These are phyloP conservation scores for Puccinia polysora DNA, from an alignment of 1,284 basidiomycete genomes.

Conservation along the genomic window DNA sequence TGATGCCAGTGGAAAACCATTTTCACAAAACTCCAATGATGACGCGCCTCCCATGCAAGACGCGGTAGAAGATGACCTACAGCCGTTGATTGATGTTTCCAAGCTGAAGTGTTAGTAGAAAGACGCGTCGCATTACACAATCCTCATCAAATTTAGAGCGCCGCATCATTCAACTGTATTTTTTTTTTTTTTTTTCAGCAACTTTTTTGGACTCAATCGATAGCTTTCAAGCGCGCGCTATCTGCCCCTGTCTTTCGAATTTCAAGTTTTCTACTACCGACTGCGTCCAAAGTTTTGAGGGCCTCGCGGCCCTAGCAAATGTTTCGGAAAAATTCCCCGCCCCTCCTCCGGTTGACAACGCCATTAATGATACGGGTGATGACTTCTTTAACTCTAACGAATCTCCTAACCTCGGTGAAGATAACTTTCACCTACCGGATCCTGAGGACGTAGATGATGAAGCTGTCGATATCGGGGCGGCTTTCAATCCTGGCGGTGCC, in stretches of 20 bases:
- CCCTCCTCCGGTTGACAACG: slow-evolving; percentile 25
- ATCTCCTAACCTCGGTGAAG: slow-evolving; percentile 42
- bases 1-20: slow-evolving; percentile 65
- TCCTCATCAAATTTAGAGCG: no score
- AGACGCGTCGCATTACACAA: neutral
- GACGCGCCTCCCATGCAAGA: slow-evolving; percentile 65
- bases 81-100: slow-evolving; percentile 48
- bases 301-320: slow-evolving; percentile 22
- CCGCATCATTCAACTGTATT: neutral
- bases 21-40: slow-evolving; percentile 20
- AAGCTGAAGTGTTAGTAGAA: slow-evolving; percentile 55
- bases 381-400: slow-evolving; percentile 45
- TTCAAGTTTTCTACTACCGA: slow-evolving; percentile 72
- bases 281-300: slow-evolving; percentile 50
- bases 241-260: slow-evolving; percentile 70
- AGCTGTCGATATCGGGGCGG: slow-evolving; percentile 46
- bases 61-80: slow-evolving; percentile 62
- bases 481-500: slow-evolving; percentile 63
- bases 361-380: slow-evolving; percentile 43
- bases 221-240: slow-evolving; percentile 64
- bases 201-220: slow-evolving; percentile 66
- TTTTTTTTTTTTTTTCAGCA: slow-evolving; percentile 44
- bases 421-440: slow-evolving; percentile 21
- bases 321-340: slow-evolving; percentile 28
- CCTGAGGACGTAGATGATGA: slow-evolving; percentile 44